A percentile compares a stretch with the other conserved stretches of the same genome.
Evolutionary conservation across 768 basidiomycete genomes (phyloP).

Genomic region (Kondoa malvinella): DNA sequence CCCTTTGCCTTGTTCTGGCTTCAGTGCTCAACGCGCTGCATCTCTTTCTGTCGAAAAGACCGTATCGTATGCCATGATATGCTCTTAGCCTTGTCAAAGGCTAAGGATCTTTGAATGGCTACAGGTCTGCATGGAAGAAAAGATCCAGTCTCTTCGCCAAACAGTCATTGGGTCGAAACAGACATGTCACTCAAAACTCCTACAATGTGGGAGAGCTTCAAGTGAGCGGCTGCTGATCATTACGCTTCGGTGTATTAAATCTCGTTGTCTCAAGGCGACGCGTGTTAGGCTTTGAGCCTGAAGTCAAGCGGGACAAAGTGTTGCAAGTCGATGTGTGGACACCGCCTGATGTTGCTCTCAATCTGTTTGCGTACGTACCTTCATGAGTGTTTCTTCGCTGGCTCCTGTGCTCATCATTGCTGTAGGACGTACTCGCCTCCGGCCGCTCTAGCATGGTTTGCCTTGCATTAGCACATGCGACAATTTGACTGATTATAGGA

Average conservation of each 20-base stretch:
- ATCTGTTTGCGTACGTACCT: neutral
- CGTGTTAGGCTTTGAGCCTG: neutral
- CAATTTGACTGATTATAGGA: neutral
- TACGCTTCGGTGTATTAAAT: neutral
- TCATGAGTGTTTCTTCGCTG: neutral
- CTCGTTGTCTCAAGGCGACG: neutral
- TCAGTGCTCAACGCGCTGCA: conserved; percentile 3
- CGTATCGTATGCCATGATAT: neutral
- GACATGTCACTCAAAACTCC: neutral
- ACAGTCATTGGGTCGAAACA: neutral
- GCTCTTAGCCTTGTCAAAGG: neutral
- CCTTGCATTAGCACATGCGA: neutral
- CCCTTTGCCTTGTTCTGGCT: neutral
- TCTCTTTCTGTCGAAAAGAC: conserved; percentile 1
- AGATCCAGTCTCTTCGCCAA: conserved; percentile 1
- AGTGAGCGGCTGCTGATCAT: neutral
- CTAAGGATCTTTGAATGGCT: neutral
- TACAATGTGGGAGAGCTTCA: neutral
- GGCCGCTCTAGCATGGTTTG: neutral
- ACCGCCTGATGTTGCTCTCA: neutral
- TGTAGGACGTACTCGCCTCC: neutral
- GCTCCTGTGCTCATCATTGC: neutral
- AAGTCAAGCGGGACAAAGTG: neutral
- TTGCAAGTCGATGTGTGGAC: conserved; percentile 4
- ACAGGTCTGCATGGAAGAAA: neutral